Evolutionary conservation across 441 rosid genomes (phyloP).

Genomic region (Brassica balearica): DNA sequence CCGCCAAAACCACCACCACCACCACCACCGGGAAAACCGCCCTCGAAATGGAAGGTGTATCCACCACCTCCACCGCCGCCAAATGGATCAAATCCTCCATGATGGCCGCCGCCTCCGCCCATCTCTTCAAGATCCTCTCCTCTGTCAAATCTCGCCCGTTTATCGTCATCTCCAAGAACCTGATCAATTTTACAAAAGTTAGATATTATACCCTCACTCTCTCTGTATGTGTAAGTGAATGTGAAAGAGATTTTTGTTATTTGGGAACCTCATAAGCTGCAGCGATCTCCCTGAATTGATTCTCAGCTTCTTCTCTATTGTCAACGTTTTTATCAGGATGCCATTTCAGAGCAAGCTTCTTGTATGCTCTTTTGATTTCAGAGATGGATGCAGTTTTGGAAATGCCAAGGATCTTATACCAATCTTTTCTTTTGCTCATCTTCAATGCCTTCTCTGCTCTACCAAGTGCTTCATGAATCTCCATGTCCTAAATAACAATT

Average conservation of each 20-base stretch:
- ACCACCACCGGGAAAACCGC: constrained; percentile 89
- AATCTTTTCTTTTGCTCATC: constrained; percentile 96
- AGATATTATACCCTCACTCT: background rate
- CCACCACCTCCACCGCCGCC: constrained; percentile 86
- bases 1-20: constrained; percentile 69
- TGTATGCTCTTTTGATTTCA: constrained; percentile 92
- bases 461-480: constrained; percentile 75
- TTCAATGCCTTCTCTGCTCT: constrained; percentile 93
- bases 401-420: constrained; percentile 90
- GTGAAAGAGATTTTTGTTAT: background rate
- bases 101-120: constrained; percentile 76
- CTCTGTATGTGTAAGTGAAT: background rate
- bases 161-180: constrained; percentile 95
- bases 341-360: constrained; percentile 97
- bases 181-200: constrained; percentile 35
- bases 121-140: constrained; percentile 97
- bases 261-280: constrained; percentile 87
- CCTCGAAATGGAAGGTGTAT: constrained; percentile 81
- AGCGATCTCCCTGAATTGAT: constrained; percentile 85
- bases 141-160: constrained; percentile 85
- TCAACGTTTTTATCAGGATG: constrained; percentile 97
- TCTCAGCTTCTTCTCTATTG: constrained; percentile 94
- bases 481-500: constrained; percentile 65
- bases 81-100: constrained; percentile 79
- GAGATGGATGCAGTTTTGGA: constrained; percentile 78